Percentiles rank a stretch among this genome's conserved stretches.
Evolutionary conservation across 306 rosid genomes (phyloP).

Genomic region (Cucumis sativus): DNA sequence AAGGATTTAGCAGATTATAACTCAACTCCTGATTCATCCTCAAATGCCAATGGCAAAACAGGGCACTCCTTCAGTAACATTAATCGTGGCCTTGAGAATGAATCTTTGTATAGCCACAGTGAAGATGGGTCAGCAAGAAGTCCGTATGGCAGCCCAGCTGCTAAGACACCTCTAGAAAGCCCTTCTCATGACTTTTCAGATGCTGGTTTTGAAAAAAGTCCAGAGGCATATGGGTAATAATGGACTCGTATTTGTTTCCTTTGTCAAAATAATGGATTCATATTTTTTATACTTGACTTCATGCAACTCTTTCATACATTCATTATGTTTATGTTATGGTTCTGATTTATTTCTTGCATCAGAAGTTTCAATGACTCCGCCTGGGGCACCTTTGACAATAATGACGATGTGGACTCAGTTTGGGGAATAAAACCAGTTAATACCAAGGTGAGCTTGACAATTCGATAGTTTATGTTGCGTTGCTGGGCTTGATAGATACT

Average conservation of each 20-base stretch:
- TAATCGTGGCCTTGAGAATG: conserved; percentile 43
- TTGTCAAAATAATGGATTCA: not conserved
- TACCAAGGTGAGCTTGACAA: conserved; percentile 42
- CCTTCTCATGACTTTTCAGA: conserved; percentile 48
- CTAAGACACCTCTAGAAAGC: conserved; percentile 47
- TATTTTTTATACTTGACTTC: not conserved
- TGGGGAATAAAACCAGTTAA: conserved; percentile 67
- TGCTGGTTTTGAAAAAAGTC: conserved; percentile 36
- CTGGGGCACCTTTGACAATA: conserved; percentile 84
- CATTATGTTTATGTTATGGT: conserved; percentile 1
- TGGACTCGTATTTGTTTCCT: not conserved
- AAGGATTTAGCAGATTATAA: conserved; percentile 34
- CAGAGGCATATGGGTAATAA: conserved; percentile 53
- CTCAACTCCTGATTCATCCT: conserved; percentile 36
- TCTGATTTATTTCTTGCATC: conserved; percentile 19
- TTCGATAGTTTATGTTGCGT: not conserved
- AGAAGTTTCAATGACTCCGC: conserved; percentile 77
- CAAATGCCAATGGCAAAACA: conserved; percentile 34
- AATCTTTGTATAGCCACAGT: conserved; percentile 47
- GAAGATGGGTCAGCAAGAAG: conserved; percentile 62
- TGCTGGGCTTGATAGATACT: not conserved
- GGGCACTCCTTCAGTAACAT: conserved; percentile 22
- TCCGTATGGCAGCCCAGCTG: conserved; percentile 57
- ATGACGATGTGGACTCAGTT: conserved; percentile 75
- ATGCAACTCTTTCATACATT: not conserved